These are phyloP conservation scores for Puccinia triticina DNA, from an alignment of 1,284 basidiomycete species.

Conservation along the genomic window DNA sequence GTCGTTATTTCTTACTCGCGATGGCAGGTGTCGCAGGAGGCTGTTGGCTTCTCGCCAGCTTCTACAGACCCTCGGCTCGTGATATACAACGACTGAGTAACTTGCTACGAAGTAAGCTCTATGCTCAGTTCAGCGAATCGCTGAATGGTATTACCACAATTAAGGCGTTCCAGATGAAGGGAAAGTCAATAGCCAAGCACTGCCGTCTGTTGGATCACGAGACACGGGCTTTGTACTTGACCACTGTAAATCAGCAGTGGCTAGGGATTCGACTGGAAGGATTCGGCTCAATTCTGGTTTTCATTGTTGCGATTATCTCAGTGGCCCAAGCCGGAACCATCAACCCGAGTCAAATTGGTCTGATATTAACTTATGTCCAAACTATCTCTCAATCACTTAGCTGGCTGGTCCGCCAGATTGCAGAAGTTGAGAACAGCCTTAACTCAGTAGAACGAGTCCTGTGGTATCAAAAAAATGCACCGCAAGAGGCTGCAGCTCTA, in stretches of 20 bases:
- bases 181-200: conserved; percentile 72
- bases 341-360: conserved; percentile 43
- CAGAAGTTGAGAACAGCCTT: conserved; percentile 86
- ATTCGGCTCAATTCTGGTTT: conserved; percentile 13
- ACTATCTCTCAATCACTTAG: conserved; percentile 11
- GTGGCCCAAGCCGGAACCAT: conserved; percentile 57
- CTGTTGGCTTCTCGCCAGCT: conserved; percentile 55
- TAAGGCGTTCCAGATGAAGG: conserved; percentile 69
- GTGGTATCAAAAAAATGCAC: conserved; percentile 2
- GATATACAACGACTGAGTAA: conserved; percentile 74
- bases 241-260: conserved; percentile 80
- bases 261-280: conserved; percentile 68
- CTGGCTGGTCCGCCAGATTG: not conserved
- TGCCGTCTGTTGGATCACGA: conserved; percentile 78
- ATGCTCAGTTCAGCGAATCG: conserved; percentile 72
- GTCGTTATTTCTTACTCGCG: conserved; percentile 69
- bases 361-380: conserved; percentile 19
- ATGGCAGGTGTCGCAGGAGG: conserved; percentile 59
- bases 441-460: conserved; percentile 73
- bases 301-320: conserved; percentile 62
- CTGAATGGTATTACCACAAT: conserved; percentile 81
- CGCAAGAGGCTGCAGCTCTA: conserved; percentile 61
- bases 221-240: conserved; percentile 87
- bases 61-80: conserved; percentile 59
- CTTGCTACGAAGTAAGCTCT: conserved; percentile 62